These are phyloP conservation scores for Exophiala dermatitidis DNA, from an alignment of 2,329 filamentous ascomycete species.

Conservation along the genomic window DNA sequence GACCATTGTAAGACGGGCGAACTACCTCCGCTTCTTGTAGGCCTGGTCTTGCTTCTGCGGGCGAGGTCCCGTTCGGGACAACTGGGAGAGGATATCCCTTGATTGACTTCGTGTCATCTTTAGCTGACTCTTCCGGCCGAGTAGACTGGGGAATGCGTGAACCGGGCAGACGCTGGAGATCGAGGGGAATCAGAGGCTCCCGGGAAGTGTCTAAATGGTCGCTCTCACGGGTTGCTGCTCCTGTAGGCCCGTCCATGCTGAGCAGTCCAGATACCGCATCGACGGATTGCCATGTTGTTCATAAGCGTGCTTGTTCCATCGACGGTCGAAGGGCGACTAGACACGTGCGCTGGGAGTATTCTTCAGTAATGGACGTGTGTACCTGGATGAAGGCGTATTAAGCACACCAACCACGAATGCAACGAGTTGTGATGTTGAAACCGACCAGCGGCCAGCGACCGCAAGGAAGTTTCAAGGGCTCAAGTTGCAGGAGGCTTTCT, in stretches of 20 bases:
- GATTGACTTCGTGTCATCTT: neutral
- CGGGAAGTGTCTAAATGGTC: conserved; percentile 4
- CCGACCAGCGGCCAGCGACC: too few relatives aligned
- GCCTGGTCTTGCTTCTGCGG: neutral
- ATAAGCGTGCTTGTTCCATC: neutral
- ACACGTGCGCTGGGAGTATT: too few relatives aligned
- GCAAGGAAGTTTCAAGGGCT: too few relatives aligned
- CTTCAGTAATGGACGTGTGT: too few relatives aligned
- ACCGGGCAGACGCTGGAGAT: neutral
- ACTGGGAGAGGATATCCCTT: conserved; percentile 9
- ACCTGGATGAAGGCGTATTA: too few relatives aligned
- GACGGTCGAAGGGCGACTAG: neutral
- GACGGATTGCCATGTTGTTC: neutral
- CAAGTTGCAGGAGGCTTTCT: neutral
- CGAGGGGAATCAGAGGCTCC: conserved; percentile 4
- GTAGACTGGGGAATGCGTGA: neutral
- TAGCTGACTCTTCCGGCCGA: neutral
- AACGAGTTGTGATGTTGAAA: too few relatives aligned
- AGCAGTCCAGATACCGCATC: neutral
- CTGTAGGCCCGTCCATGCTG: conserved; percentile 10
- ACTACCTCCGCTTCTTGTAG: neutral
- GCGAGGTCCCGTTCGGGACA: neutral
- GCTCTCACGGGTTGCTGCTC: conserved; percentile 2
- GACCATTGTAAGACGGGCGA: neutral
- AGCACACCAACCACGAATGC: too few relatives aligned